These are phyloP conservation scores for Mucor irregularis DNA, from an alignment of 371 early-diverging fungal genomes.

Conservation along the genomic window DNA sequence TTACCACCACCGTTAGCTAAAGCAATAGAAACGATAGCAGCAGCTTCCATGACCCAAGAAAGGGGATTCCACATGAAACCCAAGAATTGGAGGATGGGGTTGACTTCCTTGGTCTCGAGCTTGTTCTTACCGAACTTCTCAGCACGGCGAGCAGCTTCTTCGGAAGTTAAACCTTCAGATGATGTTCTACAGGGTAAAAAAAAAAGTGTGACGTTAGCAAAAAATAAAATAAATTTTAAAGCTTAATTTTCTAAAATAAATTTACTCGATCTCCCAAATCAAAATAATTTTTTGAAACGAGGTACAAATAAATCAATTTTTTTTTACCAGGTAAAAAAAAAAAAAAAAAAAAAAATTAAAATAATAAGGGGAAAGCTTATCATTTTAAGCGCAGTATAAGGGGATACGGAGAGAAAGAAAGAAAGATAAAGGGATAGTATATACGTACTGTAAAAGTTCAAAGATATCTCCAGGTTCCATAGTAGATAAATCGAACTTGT, in stretches of 20 bases:
- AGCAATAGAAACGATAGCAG: slow-evolving; percentile 73
- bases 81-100: slow-evolving; percentile 83
- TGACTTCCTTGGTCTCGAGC: slow-evolving; percentile 75
- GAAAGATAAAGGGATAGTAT: slow-evolving; percentile 5
- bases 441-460: slow-evolving; percentile 64
- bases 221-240: background rate
- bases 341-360: background rate
- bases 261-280: background rate
- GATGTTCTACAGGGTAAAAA: slow-evolving; percentile 45
- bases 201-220: slow-evolving; percentile 21
- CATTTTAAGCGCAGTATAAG: background rate
- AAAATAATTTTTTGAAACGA: no score
- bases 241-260: background rate
- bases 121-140: slow-evolving; percentile 71
- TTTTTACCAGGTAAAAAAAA: background rate
- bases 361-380: slow-evolving; percentile 4
- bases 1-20: slow-evolving; percentile 68
- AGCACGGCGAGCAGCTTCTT: slow-evolving; percentile 66
- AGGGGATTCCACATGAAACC: slow-evolving; percentile 87
- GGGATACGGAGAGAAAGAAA: slow-evolving; percentile 1
- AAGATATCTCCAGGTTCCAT: slow-evolving; percentile 77
- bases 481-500: slow-evolving; percentile 77
- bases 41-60: slow-evolving; percentile 82
- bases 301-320: slow-evolving; percentile 5
- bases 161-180: slow-evolving; percentile 61